Conservation (phyloP, 148 eudicot species). For the Suaeda aralocaspica region DNA sequence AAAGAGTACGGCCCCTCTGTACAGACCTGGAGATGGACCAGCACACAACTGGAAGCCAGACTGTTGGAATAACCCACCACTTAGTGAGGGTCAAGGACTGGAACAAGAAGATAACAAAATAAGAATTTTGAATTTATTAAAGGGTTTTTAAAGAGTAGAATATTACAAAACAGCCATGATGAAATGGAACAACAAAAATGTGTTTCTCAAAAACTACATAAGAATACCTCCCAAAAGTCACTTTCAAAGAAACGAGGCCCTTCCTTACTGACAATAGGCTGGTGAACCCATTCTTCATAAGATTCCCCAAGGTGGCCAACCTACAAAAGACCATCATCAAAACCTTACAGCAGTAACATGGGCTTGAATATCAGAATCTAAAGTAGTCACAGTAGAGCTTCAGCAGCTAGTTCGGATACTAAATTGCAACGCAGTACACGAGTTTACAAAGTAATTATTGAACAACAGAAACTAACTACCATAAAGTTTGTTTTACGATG, state of each 20-base stretch:
- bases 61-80: conserved; percentile 82
- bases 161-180: background rate
- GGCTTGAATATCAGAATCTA: background rate
- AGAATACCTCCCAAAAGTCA: conserved; percentile 81
- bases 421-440: background rate
- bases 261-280: conserved; percentile 84
- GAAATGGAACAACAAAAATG: background rate
- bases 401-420: background rate
- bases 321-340: conserved; percentile 29
- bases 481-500: background rate
- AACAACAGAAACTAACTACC: background rate
- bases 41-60: conserved; percentile 91
- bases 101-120: conserved; percentile 19
- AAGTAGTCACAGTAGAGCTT: background rate
- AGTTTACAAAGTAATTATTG: background rate
- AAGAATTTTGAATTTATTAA: background rate
- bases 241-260: conserved; percentile 90
- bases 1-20: conserved; percentile 44
- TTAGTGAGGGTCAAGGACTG: conserved; percentile 76
- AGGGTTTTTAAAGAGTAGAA: background rate
- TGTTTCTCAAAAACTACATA: background rate
- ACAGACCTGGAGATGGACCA: conserved; percentile 50
- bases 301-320: conserved; percentile 96
- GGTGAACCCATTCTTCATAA: conserved; percentile 95
- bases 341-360: background rate